Base-by-base conservation (phyloP, 495 filamentous ascomycete species). In the Cryomyces minteri region DNA sequence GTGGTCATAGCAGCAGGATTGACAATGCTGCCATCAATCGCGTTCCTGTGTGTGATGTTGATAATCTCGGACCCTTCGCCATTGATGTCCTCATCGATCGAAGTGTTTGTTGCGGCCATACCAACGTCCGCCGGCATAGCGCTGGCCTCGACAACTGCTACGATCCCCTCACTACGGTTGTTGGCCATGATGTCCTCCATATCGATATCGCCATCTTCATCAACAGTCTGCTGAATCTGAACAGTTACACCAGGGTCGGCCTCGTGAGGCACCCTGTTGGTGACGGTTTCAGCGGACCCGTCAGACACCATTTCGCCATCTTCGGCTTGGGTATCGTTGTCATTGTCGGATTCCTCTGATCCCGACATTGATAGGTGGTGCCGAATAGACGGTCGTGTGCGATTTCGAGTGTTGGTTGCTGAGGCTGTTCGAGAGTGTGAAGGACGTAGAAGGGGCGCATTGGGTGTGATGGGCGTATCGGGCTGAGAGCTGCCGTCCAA, bases 1-100 rank as follows among this genome's bases (percentile, higher is more conserved):
- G 69, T 60, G 59, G 69, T 38, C 44, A 65, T 67, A 45, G 67
- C 68, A 34, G 54, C 51, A 11, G 62, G 56, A 54, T 82, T 87
- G 50, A 85, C 79, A 38, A 92, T 79, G 64, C 86, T 94, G 14
- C 84, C 84, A 61, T 94, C 88, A 29, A 92, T 74, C 4, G 78
- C 71, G 32, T 80, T 82, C 37, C 85, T 78, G 58, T 94, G 90
- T n/a, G 84, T 88, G 54, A 98, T 94, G 59, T 94, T 92, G 62
- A 98, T 94, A 0, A 86, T 87, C 49, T 87, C 84, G 4, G 77
- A 72, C 40, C 94, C 88, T 50, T 81, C 18, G 18, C 18, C 18
- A 25, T 25, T 25, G 18, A 25, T 25, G 18, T 25, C 18, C 18
- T 25, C 82, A 10, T 77, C 71, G 56, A 90, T 87, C 1, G 88